Conservation (phyloP, 1,139 yeast species). For the Pichia sp. region DNA sequence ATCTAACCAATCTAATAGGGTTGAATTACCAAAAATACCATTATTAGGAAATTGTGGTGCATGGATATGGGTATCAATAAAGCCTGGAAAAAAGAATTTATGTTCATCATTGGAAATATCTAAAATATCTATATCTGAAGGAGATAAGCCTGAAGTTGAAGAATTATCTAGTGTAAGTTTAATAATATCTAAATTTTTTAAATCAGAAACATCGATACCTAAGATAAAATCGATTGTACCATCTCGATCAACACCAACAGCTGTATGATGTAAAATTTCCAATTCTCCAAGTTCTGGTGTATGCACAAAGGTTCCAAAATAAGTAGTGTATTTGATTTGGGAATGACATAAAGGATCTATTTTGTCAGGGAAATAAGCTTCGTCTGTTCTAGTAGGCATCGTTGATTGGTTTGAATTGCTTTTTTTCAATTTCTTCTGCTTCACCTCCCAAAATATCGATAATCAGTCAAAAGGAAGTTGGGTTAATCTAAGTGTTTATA, state of each 20-base stretch:
- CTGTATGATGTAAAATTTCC: constrained; percentile 43
- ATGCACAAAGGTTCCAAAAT: constrained; percentile 53
- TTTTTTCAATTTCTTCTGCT: too few relatives aligned
- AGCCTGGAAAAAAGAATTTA: constrained; percentile 79
- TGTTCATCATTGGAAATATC: constrained; percentile 27
- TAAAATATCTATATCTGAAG: constrained; percentile 22
- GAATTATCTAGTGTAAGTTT: too few relatives aligned
- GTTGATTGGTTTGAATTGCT: too few relatives aligned
- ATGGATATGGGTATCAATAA: constrained; percentile 91
- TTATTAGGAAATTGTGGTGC: constrained; percentile 96
- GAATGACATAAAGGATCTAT: constrained; percentile 18
- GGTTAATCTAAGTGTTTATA: too few relatives aligned
- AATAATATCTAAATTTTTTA: neutral
- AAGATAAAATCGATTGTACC: constrained; percentile 44
- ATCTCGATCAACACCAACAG: constrained; percentile 45
- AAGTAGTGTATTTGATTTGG: constrained; percentile 29
- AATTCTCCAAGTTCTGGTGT: constrained; percentile 44
- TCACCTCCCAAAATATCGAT: too few relatives aligned
- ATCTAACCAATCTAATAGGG: constrained; percentile 82
- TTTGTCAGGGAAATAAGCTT: constrained; percentile 11
- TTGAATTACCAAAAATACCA: constrained; percentile 83
- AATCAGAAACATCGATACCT: neutral
- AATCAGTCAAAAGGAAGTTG: too few relatives aligned
- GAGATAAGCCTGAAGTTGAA: neutral
- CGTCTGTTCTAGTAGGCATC: constrained; percentile 15